phyloP scores from a whole-genome alignment of 73 alveolate species.

The Tetrahymena malaccensis region DNA sequence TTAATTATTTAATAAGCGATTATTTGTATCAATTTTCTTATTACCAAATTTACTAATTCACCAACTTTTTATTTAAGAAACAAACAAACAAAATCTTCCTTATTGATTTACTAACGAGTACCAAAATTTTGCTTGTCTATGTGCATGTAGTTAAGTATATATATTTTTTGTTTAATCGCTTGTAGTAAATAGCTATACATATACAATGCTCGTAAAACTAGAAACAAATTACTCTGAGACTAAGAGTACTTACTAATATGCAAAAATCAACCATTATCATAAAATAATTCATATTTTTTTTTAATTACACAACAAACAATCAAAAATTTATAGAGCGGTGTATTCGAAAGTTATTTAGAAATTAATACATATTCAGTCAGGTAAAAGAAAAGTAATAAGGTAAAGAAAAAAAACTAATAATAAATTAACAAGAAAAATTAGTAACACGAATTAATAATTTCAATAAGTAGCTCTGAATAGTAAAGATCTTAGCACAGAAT shows the following conservation, averaged over 20 bases:
- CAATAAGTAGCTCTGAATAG: not conserved
- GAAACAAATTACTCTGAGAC: not conserved
- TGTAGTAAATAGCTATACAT: not conserved
- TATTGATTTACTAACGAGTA: not conserved
- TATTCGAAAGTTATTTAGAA: not conserved
- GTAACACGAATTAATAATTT: not conserved
- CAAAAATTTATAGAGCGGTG: not conserved
- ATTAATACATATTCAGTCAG: not conserved
- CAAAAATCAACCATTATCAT: not conserved
- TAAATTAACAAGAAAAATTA: not conserved
- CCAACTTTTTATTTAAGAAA: not conserved
- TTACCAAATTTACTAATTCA: not conserved
- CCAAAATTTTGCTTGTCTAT: not conserved
- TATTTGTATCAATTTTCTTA: not conserved
- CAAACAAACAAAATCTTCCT: not conserved
- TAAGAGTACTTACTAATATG: not conserved
- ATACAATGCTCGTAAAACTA: not conserved
- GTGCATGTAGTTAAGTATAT: no score
- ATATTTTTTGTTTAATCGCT: not conserved
- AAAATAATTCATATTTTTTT: no score
- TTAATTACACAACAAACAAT: not conserved
- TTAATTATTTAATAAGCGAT: no score
- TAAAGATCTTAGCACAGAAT: not conserved
- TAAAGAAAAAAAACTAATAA: not conserved
- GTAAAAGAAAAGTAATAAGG: not conserved